Conservation (phyloP, 2,329 filamentous ascomycete genomes). For the Cercospora canescens region DNA sequence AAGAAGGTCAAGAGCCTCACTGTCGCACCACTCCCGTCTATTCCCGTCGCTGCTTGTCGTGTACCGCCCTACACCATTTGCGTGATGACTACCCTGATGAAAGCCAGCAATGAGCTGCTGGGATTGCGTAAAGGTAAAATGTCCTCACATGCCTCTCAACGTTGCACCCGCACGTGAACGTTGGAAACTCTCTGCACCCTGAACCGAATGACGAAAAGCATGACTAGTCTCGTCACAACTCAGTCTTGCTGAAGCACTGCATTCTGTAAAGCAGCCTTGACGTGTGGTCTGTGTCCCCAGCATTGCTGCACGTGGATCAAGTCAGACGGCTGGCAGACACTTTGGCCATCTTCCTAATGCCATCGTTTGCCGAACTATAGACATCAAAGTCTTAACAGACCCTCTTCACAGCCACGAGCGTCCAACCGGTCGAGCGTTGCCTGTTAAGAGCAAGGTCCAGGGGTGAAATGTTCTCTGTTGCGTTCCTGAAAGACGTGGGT, state of each 20-base stretch:
- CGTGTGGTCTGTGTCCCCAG: not conserved
- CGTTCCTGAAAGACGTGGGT: not conserved
- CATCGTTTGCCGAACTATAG: not conserved
- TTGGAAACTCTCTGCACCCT: not conserved
- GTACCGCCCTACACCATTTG: not conserved
- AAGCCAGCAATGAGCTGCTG: too few species aligned
- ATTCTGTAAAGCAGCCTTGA: not conserved
- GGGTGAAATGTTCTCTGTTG: not conserved
- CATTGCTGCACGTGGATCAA: not conserved
- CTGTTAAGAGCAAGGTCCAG: not conserved
- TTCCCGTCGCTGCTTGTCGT: not conserved
- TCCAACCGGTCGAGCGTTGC: not conserved
- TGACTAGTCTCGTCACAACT: not conserved
- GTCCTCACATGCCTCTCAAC: not conserved
- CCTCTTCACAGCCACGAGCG: not conserved
- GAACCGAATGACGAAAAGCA: not conserved
- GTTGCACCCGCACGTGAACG: not conserved
- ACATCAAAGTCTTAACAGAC: not conserved
- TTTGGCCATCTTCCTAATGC: not conserved
- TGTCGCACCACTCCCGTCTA: slow-evolving; percentile 1
- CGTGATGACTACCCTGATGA: not conserved
- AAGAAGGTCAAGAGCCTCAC: not conserved
- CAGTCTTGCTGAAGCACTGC: not conserved
- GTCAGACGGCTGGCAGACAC: not conserved
- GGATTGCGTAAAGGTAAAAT: too few species aligned